Percentiles rank a stretch among this genome's conserved stretches.
These are phyloP conservation scores for Phytophthora sp. DNA, from an alignment of 352 stramenopile species.

Conservation along the genomic window DNA sequence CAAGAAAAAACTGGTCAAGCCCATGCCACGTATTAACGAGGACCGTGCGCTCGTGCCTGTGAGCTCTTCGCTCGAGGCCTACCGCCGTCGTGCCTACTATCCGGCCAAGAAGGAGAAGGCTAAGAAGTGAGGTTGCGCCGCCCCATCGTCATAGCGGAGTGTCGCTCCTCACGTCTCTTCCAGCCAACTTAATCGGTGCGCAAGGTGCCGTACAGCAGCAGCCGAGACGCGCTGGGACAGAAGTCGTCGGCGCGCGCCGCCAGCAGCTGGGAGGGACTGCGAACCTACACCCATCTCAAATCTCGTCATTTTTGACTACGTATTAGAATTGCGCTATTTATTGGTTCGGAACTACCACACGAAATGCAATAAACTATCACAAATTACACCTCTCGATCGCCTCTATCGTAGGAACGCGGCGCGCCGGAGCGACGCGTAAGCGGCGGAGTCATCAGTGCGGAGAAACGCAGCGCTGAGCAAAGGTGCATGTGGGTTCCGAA, in stretches of 20 bases:
- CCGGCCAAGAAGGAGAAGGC: constrained; percentile 39
- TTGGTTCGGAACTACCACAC: constrained; percentile 22
- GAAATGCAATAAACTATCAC: constrained; percentile 29
- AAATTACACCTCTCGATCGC: not conserved
- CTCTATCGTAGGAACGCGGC: too few relatives aligned
- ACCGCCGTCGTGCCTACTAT: constrained; percentile 52
- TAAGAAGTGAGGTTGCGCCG: constrained; percentile 35
- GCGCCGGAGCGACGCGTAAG: too few relatives aligned
- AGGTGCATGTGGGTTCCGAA: too few relatives aligned
- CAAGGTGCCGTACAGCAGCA: not conserved
- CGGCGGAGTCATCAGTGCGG: not conserved
- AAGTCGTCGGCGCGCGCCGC: constrained; percentile 4
- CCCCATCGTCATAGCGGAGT: constrained; percentile 4
- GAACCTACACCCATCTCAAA: constrained; percentile 5
- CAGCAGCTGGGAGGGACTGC: constrained; percentile 1
- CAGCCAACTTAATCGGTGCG: not conserved
- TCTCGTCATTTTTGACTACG: constrained; percentile 15
- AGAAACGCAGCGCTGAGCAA: not conserved
- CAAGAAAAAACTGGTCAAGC: constrained; percentile 25
- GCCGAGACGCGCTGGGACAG: constrained; percentile 19
- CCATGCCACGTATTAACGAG: constrained; percentile 39
- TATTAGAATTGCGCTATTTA: constrained; percentile 39
- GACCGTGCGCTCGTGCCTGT: constrained; percentile 29
- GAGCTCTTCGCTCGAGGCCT: constrained; percentile 39
- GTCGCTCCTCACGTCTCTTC: constrained; percentile 10